phyloP scores from a whole-genome alignment of 305 asterid species.

The Nicotiana rustica region DNA sequence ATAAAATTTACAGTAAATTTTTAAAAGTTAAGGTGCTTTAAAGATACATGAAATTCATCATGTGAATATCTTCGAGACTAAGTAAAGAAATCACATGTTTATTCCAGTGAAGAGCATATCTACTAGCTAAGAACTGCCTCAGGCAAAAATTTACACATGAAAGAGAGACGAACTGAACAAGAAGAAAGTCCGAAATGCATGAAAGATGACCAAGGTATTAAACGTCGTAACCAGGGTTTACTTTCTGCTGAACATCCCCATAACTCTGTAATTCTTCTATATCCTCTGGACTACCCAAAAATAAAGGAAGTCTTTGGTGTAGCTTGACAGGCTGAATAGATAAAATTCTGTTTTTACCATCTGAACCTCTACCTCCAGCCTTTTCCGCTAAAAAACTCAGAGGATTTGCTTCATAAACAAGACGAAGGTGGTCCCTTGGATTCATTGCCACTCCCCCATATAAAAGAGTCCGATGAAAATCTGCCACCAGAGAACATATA shows the following conservation, averaged over 20 bases:
- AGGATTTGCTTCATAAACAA: constrained; percentile 93
- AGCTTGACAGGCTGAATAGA: constrained; percentile 82
- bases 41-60: constrained; percentile 6
- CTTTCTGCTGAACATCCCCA: constrained; percentile 78
- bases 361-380: constrained; percentile 86
- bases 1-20: neutral
- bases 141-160: neutral
- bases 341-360: constrained; percentile 77
- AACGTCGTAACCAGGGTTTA: constrained; percentile 83
- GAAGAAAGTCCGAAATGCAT: neutral
- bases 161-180: neutral
- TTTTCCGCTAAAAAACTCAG: constrained; percentile 86
- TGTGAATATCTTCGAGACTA: constrained; percentile 1
- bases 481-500: constrained; percentile 94
- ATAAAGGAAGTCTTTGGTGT: constrained; percentile 86
- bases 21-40: neutral
- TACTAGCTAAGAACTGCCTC: neutral
- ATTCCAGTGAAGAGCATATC: constrained; percentile 22
- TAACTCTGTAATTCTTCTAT: constrained; percentile 81
- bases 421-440: constrained; percentile 94
- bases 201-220: constrained; percentile 38
- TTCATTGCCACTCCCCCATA: constrained; percentile 94
- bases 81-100: neutral
- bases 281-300: constrained; percentile 86
- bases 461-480: constrained; percentile 85